A percentile compares a stretch with the other conserved stretches of the same genome.
Conservation (phyloP, 768 basidiomycete genomes). For the Psilocybe azurescens region DNA sequence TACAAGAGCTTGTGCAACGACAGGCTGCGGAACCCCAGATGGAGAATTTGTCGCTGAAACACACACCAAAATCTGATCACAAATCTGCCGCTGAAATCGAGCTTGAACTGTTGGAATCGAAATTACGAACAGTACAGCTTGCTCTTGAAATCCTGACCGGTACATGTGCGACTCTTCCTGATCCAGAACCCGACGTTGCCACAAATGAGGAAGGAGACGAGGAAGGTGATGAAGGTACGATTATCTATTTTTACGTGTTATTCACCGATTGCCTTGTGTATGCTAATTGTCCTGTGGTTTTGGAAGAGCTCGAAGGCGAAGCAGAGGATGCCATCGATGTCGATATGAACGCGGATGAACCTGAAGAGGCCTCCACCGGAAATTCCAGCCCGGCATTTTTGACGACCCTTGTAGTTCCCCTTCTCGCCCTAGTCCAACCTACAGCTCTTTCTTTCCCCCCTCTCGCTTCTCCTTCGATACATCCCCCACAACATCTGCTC, state of each 20-base stretch:
- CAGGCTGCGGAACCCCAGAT: constrained; percentile 44
- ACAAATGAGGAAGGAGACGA: constrained; percentile 43
- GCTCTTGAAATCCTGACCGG: constrained; percentile 90
- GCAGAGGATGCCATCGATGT: constrained; percentile 35
- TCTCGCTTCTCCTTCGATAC: constrained; percentile 65
- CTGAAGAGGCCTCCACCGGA: constrained; percentile 39
- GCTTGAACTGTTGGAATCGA: constrained; percentile 74
- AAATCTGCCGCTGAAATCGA: constrained; percentile 70
- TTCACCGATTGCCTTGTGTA: background rate
- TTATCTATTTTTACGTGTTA: background rate
- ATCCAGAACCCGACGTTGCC: constrained; percentile 55
- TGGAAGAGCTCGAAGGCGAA: constrained; percentile 18
- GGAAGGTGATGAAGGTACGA: constrained; percentile 26
- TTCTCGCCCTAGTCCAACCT: constrained; percentile 73
- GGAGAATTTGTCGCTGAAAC: constrained; percentile 59
- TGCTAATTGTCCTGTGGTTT: constrained; percentile 5
- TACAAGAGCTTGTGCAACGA: constrained; percentile 54
- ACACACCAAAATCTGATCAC: constrained; percentile 78
- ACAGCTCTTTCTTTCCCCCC: constrained; percentile 86
- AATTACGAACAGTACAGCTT: constrained; percentile 75
- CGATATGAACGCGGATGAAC: constrained; percentile 46
- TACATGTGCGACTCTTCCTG: constrained; percentile 86
- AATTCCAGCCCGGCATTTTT: constrained; percentile 49
- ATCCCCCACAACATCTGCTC: constrained; percentile 87
- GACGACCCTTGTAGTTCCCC: constrained; percentile 55